phyloP scores from a whole-genome alignment of 2,329 filamentous ascomycete species.

The Sclerotinia spermophila region DNA sequence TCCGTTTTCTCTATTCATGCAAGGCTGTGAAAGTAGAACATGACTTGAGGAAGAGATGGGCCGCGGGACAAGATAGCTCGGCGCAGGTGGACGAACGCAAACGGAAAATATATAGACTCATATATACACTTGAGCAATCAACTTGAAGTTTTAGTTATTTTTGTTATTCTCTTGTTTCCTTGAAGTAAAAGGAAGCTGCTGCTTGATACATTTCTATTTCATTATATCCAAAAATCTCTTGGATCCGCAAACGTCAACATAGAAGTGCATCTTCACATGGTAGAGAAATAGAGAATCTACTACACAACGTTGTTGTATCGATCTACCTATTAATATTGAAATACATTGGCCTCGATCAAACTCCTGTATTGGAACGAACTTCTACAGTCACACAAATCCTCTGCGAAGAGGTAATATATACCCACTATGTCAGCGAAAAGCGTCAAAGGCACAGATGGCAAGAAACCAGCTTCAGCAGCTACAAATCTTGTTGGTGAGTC shows the following conservation, averaged over 20 bases:
- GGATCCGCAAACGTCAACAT: background rate
- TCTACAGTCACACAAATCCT: background rate
- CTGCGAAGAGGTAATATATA: background rate
- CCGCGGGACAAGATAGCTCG: constrained; percentile 17
- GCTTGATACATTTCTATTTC: background rate
- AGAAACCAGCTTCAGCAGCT: constrained; percentile 77
- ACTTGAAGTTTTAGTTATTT: background rate
- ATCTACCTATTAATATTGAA: background rate
- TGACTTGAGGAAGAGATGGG: constrained; percentile 5
- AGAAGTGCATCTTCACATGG: constrained; percentile 7
- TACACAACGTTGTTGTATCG: background rate
- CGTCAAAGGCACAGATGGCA: constrained; percentile 54
- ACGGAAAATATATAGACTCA: constrained; percentile 7
- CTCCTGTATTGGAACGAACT: background rate
- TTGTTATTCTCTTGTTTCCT: background rate
- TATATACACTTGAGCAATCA: constrained; percentile 8
- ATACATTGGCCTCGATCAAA: background rate
- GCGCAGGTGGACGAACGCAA: constrained; percentile 10
- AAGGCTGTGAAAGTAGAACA: constrained; percentile 9
- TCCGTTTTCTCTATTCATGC: constrained; percentile 11
- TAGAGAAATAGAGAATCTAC: background rate
- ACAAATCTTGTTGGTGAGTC: constrained; percentile 81
- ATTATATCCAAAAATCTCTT: background rate
- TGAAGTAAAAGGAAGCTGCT: constrained; percentile 1
- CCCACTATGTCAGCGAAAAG: constrained; percentile 56